Base-by-base conservation (phyloP, 768 basidiomycete genomes). In the Leccinum longicurvipes region DNA sequence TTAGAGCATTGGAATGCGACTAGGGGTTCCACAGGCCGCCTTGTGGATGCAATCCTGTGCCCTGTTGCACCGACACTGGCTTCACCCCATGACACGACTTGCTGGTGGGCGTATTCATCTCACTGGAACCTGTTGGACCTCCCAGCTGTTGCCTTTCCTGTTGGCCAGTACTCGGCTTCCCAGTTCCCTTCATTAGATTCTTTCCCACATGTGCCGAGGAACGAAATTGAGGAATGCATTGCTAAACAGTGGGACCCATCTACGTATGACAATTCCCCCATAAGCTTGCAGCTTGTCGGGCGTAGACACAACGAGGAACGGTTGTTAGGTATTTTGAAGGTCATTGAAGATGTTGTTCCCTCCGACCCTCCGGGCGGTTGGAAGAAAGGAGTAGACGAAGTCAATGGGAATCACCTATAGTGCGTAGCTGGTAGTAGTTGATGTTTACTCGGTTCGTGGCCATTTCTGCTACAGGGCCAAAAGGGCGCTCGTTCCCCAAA, bases 101-200 rank as follows among this genome's bases (percentile, higher is more conserved):
- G 73, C n/a, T 80, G 77, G 74, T 78, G 79, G 77, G 72, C 73
- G 7, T 81, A 81, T 61, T 77, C 76, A 6, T 76, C 77, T 2
- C 76, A 82, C 59, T 81, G 80, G 79, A 82, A 82, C 61, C 60
- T 82, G 51, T 60, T 76, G 58, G 81, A 82, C 64, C 78, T 77
- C 51, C 74, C 80, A 10, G 74, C 73, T 19, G 75, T 73, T 19
- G 77, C 74, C 4, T 79, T 82, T 66, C 81, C 81, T 25, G 75
- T 74, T 34, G 77, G 75, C 17, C 70, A 71, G 56, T 65, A 70
- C 60, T 63, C 51, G 36, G 67, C 74, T 39, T 63, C 62, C 50
- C 61, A 66, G 48, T 48, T 34, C 41, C 29, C 60, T n/a, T 24
- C 25, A 3, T 51, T 29, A 14, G 53, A 51, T 7, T 31, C 49